These are phyloP conservation scores for Kuraishia ogatae DNA, from an alignment of 805 yeast species.

Conservation along the genomic window DNA sequence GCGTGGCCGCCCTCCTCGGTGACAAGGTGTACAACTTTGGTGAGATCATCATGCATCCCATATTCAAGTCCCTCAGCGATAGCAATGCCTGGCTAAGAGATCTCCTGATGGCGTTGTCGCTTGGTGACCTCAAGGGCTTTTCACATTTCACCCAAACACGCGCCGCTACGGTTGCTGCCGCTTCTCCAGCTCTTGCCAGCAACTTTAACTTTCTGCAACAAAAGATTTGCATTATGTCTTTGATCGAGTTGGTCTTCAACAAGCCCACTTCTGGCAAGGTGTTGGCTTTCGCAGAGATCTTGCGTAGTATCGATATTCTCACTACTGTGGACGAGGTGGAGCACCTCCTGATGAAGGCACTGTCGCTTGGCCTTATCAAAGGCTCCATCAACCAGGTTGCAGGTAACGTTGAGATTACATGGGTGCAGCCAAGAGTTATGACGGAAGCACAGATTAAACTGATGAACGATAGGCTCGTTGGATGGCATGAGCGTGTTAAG, in stretches of 20 bases:
- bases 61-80: slow-evolving; percentile 42
- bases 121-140: slow-evolving; percentile 68
- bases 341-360: slow-evolving; percentile 83
- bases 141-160: slow-evolving; percentile 26
- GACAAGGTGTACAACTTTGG: slow-evolving; percentile 93
- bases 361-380: slow-evolving; percentile 71
- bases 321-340: slow-evolving; percentile 68
- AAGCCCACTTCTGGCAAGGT: slow-evolving; percentile 69
- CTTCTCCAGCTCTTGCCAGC: slow-evolving; percentile 45
- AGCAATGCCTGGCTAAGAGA: slow-evolving; percentile 62
- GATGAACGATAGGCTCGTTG: slow-evolving; percentile 63
- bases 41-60: slow-evolving; percentile 85
- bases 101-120: slow-evolving; percentile 60
- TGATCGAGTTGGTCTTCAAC: slow-evolving; percentile 77
- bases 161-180: slow-evolving; percentile 8
- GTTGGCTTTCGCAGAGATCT: slow-evolving; percentile 64
- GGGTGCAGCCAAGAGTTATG: slow-evolving; percentile 96
- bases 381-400: slow-evolving; percentile 90
- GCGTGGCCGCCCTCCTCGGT: slow-evolving; percentile 83
- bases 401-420: slow-evolving; percentile 68
- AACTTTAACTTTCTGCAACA: slow-evolving; percentile 68
- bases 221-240: slow-evolving; percentile 86
- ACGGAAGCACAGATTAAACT: slow-evolving; percentile 68
- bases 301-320: slow-evolving; percentile 56
- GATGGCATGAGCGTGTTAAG: slow-evolving; percentile 74